phyloP scores from a whole-genome alignment of 2,329 filamentous ascomycete genomes.

The Fusarium falciforme region DNA sequence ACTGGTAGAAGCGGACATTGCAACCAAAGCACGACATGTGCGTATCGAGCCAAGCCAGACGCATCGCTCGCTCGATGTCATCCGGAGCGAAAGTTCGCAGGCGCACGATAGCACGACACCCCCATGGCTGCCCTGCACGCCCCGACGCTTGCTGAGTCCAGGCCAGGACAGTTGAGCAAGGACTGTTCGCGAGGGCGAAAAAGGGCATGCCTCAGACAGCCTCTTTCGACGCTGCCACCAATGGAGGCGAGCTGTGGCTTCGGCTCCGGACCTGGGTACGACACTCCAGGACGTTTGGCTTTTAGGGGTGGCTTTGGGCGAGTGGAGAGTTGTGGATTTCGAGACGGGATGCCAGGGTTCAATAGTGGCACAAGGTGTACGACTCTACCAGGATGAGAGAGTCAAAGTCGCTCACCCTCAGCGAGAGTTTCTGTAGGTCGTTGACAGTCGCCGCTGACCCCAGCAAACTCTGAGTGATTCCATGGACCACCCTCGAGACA shows the following conservation, averaged over 20 bases:
- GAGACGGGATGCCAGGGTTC: conserved; percentile 32
- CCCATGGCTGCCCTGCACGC: conserved; percentile 13
- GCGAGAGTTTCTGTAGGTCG: neutral
- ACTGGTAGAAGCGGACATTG: conserved; percentile 34
- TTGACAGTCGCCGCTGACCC: conserved; percentile 6
- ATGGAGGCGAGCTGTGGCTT: conserved; percentile 43
- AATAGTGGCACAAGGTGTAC: conserved; percentile 25
- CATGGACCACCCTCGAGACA: conserved; percentile 10
- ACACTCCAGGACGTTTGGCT: conserved; percentile 39
- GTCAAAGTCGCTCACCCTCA: conserved; percentile 9
- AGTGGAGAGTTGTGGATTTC: conserved; percentile 32
- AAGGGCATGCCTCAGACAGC: conserved; percentile 41
- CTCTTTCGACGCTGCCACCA: conserved; percentile 36
- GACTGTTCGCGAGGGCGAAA: conserved; percentile 36
- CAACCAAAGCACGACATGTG: conserved; percentile 34
- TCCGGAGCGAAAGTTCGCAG: conserved; percentile 22
- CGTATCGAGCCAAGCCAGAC: conserved; percentile 40
- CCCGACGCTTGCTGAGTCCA: conserved; percentile 16
- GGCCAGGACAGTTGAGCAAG: conserved; percentile 32
- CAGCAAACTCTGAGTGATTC: conserved; percentile 10
- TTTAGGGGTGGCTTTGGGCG: conserved; percentile 39
- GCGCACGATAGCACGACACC: conserved; percentile 37
- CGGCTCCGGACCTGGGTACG: conserved; percentile 39
- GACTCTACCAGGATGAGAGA: conserved; percentile 17
- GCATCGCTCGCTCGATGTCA: conserved; percentile 39